phyloP scores from a whole-genome alignment of 148 eudicot genomes.

The Pouteria glomerata region DNA sequence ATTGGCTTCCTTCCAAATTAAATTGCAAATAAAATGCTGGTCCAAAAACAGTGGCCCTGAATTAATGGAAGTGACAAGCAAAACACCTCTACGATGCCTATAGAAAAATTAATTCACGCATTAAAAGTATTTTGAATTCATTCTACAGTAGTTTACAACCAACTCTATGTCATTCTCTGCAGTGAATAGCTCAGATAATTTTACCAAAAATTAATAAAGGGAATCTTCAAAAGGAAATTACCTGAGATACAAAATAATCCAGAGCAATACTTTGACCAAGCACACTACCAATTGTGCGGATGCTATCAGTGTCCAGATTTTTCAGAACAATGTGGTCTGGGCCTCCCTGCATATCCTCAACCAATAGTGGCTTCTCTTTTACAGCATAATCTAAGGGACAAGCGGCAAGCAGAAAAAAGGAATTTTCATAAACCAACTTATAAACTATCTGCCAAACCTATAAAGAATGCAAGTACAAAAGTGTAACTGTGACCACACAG shows the following conservation, averaged over 20 bases:
- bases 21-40: background rate
- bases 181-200: background rate
- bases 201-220: background rate
- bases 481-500: background rate
- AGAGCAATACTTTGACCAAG: slow-evolving; percentile 96
- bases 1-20: background rate
- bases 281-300: slow-evolving; percentile 87
- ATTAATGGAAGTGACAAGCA: background rate
- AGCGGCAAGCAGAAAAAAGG: background rate
- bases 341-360: slow-evolving; percentile 89
- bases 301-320: slow-evolving; percentile 70
- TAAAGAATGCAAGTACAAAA: background rate
- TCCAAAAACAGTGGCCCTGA: background rate
- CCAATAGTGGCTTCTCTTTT: slow-evolving; percentile 70
- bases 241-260: slow-evolving; percentile 93
- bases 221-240: slow-evolving; percentile 10
- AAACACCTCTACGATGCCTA: background rate
- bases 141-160: background rate
- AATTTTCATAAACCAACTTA: background rate
- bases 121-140: background rate
- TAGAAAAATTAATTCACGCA: background rate
- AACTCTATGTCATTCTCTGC: background rate
- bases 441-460: background rate
- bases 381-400: slow-evolving; percentile 64
- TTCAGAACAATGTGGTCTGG: slow-evolving; percentile 76